Percentiles rank a stretch among this genome's conserved stretches.
Conservation (phyloP, 345 rosid species). For the Populus simonii region DNA sequence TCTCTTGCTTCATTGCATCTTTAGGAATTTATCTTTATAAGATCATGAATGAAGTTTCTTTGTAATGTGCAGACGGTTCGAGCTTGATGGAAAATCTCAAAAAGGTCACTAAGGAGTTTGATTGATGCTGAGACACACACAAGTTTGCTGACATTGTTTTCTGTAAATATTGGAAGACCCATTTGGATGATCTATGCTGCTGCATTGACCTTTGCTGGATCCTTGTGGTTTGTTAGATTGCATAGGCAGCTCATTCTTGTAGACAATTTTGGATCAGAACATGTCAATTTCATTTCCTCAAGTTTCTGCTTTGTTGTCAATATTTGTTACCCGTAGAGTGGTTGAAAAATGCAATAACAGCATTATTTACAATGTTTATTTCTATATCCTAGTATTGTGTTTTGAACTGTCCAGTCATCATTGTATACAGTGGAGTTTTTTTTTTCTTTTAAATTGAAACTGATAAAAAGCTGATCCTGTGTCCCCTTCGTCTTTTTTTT, state of each 20-base stretch:
- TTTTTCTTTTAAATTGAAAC: no score
- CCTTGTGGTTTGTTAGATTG: conserved; percentile 12
- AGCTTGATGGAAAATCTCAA: conserved; percentile 29
- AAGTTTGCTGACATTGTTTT: background rate
- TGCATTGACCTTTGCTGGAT: conserved; percentile 1
- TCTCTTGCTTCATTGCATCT: background rate
- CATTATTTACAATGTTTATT: conserved; percentile 4
- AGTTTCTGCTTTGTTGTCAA: conserved; percentile 13
- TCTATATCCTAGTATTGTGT: background rate
- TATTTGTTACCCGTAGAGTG: background rate
- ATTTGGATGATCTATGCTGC: conserved; percentile 10
- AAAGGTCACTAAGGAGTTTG: conserved; percentile 2
- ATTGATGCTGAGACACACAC: background rate
- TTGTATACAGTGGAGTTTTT: background rate
- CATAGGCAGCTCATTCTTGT: conserved; percentile 8
- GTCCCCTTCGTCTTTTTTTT: no score
- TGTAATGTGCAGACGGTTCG: conserved; percentile 37
- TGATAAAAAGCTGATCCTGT: no score
- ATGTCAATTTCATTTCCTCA: background rate
- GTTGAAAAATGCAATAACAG: background rate
- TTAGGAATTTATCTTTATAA: background rate
- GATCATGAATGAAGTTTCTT: background rate
- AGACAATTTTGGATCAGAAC: conserved; percentile 10
- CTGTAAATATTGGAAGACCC: conserved; percentile 30
- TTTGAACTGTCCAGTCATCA: background rate